These are phyloP conservation scores for Tremella yokohamensis DNA, from an alignment of 768 basidiomycete species.

Conservation along the genomic window DNA sequence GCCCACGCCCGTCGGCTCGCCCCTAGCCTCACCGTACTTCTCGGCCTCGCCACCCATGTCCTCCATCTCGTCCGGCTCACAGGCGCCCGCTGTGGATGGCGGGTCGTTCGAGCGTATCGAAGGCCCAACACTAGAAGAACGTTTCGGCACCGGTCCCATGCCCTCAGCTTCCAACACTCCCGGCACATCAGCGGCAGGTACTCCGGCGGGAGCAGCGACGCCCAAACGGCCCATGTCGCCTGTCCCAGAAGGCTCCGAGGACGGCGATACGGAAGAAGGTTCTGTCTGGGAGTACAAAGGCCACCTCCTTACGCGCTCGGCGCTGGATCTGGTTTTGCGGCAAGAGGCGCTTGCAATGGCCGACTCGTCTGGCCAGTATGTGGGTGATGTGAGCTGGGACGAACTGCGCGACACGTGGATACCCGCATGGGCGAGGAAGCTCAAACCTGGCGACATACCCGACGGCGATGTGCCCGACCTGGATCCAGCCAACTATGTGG, in stretches of 20 bases:
- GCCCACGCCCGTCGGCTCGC: not conserved
- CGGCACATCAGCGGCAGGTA: not conserved
- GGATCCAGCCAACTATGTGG: slow-evolving; percentile 33
- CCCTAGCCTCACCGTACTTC: not conserved
- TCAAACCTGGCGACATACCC: slow-evolving; percentile 25
- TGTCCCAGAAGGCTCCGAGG: not conserved
- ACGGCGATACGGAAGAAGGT: not conserved
- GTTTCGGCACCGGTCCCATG: slow-evolving; percentile 21
- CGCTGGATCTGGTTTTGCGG: slow-evolving; percentile 30
- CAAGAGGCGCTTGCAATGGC: slow-evolving; percentile 29
- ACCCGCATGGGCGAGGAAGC: slow-evolving; percentile 36
- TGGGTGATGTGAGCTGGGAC: slow-evolving; percentile 39
- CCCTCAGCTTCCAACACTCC: slow-evolving; percentile 9
- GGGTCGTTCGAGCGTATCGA: not conserved
- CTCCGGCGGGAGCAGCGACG: not conserved
- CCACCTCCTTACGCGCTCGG: slow-evolving; percentile 35
- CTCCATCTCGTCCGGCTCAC: not conserved
- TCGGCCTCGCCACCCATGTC: not conserved
- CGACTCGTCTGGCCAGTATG: slow-evolving; percentile 38
- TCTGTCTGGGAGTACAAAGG: slow-evolving; percentile 40
- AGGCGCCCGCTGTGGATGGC: no score
- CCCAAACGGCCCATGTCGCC: slow-evolving; percentile 2
- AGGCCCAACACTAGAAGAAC: slow-evolving; percentile 8
- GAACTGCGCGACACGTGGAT: slow-evolving; percentile 41
- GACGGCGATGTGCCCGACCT: slow-evolving; percentile 37